phyloP scores from a whole-genome alignment of 306 rosid genomes.

The Prunus salicina region DNA sequence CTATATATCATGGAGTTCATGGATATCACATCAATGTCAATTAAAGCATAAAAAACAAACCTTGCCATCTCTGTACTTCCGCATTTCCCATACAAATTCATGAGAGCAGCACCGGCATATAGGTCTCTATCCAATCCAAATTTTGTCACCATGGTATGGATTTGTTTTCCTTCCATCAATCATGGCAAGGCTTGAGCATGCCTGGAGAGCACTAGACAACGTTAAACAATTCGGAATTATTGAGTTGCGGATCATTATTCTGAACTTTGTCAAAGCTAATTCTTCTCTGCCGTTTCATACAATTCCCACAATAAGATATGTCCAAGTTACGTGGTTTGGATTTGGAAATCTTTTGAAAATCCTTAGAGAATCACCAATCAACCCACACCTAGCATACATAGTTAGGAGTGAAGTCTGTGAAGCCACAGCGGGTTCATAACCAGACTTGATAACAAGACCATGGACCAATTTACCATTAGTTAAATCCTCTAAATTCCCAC shows the following conservation, averaged over 20 bases:
- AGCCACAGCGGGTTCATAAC: constrained; percentile 54
- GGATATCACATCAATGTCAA: constrained; percentile 39
- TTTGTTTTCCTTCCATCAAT: constrained; percentile 54
- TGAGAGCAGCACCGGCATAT: constrained; percentile 57
- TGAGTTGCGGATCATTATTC: constrained; percentile 52
- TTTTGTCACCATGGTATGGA: constrained; percentile 47
- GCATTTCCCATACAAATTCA: constrained; percentile 68
- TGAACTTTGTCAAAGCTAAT: constrained; percentile 47
- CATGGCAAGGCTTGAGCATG: constrained; percentile 71
- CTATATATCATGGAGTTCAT: constrained; percentile 65
- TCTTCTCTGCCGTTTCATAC: constrained; percentile 63
- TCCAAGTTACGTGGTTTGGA: constrained; percentile 73
- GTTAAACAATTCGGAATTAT: constrained; percentile 54
- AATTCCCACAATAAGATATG: constrained; percentile 63
- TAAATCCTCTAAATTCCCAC: constrained; percentile 54
- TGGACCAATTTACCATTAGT: constrained; percentile 54
- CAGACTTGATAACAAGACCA: constrained; percentile 51
- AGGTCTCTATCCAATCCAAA: constrained; percentile 45
- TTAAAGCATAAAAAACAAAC: constrained; percentile 24
- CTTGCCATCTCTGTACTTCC: constrained; percentile 57
- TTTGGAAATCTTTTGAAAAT: constrained; percentile 43
- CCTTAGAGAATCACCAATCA: constrained; percentile 54
- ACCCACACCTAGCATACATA: constrained; percentile 58
- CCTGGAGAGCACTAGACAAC: constrained; percentile 58
- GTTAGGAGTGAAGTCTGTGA: constrained; percentile 69